A percentile compares a stretch with the other conserved stretches of the same genome.
Conservation (phyloP, 1,284 basidiomycete genomes). For the Malassezia pachydermatis region DNA sequence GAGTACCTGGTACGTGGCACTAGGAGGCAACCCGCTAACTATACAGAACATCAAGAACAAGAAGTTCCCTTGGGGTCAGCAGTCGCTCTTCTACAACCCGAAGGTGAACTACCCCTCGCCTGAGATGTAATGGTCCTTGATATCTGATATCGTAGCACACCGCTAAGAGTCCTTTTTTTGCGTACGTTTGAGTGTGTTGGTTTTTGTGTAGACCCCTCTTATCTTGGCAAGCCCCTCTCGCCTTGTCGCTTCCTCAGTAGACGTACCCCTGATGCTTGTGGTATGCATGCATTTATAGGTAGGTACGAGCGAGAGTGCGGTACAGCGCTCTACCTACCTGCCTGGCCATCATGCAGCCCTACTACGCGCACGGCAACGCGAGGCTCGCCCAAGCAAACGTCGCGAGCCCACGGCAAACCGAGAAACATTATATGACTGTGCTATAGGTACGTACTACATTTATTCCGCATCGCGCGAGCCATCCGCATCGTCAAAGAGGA, state of each 20-base stretch:
- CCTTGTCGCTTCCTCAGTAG: too few species aligned
- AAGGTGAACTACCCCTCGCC: constrained; percentile 31
- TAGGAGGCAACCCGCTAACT: neutral
- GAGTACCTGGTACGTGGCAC: constrained; percentile 32
- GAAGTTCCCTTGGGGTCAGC: constrained; percentile 40
- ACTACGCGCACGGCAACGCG: too few species aligned
- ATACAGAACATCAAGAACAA: constrained; percentile 6
- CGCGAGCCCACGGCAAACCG: too few species aligned
- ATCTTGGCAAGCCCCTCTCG: neutral
- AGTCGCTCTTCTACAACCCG: constrained; percentile 40
- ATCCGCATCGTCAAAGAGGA: constrained; percentile 26
- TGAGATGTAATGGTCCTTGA: constrained; percentile 17
- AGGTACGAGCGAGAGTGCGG: too few species aligned
- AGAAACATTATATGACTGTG: too few species aligned
- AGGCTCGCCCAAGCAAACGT: too few species aligned
- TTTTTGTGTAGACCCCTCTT: neutral
- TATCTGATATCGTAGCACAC: neutral
- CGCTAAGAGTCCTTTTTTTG: neutral
- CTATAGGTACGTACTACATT: too few species aligned
- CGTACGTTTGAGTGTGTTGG: too few species aligned
- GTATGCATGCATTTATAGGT: too few species aligned
- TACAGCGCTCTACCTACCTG: too few species aligned
- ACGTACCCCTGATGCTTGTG: too few species aligned
- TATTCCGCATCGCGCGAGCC: constrained; percentile 6
- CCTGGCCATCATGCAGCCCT: too few species aligned